Conservation (phyloP, 306 rosid species). For the Cajanus cajan region DNA sequence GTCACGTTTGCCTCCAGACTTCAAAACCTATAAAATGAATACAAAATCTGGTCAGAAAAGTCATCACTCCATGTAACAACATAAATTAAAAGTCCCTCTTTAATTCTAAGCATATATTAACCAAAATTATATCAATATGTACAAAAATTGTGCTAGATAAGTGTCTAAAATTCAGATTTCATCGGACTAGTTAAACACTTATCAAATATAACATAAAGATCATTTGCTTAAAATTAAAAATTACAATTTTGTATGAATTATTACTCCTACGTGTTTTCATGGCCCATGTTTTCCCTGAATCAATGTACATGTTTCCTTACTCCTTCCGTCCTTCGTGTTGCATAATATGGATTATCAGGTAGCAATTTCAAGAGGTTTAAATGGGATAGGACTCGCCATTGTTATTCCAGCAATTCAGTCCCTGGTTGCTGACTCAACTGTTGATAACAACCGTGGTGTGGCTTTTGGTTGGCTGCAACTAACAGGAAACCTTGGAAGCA, state of each 20-base stretch:
- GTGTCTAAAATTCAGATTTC: too few species aligned
- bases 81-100: too few species aligned
- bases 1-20: too few species aligned
- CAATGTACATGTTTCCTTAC: not conserved
- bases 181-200: too few species aligned
- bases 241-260: not conserved
- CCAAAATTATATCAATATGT: too few species aligned
- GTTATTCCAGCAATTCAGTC: constrained; percentile 81
- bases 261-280: not conserved
- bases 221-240: not conserved
- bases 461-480: constrained; percentile 85
- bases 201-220: not conserved
- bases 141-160: too few species aligned
- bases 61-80: too few species aligned
- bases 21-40: too few species aligned
- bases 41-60: too few species aligned
- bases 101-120: too few species aligned
- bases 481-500: constrained; percentile 67
- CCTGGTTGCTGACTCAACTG: constrained; percentile 79
- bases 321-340: not conserved
- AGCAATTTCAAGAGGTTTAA: constrained; percentile 85
- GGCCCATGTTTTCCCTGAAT: not conserved
- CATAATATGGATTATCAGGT: constrained; percentile 44
- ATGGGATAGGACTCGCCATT: constrained; percentile 90
- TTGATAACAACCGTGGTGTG: constrained; percentile 65